phyloP scores from a whole-genome alignment of 768 basidiomycete species.

The Suillus tomentosus region DNA sequence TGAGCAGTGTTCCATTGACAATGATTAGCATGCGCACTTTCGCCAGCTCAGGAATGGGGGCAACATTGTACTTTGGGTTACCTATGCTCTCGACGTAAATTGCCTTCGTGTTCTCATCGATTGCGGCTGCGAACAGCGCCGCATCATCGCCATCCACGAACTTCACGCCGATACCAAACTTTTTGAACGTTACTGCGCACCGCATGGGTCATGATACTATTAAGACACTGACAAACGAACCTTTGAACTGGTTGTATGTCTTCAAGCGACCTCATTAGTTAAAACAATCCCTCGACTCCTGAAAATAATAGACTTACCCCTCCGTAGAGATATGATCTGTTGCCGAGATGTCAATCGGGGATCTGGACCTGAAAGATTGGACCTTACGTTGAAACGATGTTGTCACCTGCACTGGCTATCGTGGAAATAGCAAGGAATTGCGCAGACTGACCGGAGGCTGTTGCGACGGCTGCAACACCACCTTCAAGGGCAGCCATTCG shows the following conservation, averaged over 20 bases:
- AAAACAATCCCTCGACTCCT: neutral
- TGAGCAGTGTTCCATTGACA: neutral
- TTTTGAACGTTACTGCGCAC: constrained; percentile 51
- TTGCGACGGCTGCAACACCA: constrained; percentile 58
- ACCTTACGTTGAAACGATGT: constrained; percentile 60
- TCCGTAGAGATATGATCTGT: constrained; percentile 57
- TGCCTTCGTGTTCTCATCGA: constrained; percentile 62
- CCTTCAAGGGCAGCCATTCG: constrained; percentile 67
- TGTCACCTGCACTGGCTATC: constrained; percentile 57
- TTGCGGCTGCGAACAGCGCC: constrained; percentile 49
- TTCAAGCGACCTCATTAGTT: constrained; percentile 17
- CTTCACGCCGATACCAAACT: constrained; percentile 55
- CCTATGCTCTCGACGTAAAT: constrained; percentile 63
- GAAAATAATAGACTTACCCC: constrained; percentile 41
- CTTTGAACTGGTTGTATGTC: constrained; percentile 70
- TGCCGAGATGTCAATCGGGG: neutral
- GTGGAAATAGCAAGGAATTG: constrained; percentile 61
- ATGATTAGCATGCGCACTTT: constrained; percentile 36
- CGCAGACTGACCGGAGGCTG: constrained; percentile 62
- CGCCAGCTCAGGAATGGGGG: constrained; percentile 57
- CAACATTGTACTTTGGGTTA: constrained; percentile 61
- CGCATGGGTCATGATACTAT: neutral
- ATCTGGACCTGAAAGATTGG: neutral
- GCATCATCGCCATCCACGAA: constrained; percentile 53
- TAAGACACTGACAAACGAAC: constrained; percentile 25